Evolutionary conservation across 2,329 filamentous ascomycete species (phyloP), one percentile per base, ranked within the genome.

Genomic region (Mycocentrospora acerina): DNA sequence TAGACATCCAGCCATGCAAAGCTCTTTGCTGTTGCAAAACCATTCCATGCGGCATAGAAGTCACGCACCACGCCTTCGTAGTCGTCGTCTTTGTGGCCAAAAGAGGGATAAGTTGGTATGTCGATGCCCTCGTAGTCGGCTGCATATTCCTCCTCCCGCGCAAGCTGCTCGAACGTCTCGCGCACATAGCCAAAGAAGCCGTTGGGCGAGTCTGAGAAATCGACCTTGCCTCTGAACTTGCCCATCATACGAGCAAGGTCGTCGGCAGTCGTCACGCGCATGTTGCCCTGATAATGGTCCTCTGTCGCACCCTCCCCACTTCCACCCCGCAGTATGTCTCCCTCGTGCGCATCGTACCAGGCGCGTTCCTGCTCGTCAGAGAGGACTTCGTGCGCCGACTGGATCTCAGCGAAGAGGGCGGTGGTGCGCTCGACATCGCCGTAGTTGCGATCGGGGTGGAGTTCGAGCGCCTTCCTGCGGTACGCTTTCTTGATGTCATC

Each of bases 401-500:
- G 91, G 18, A 97, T 78, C 62, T 96, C 90, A 33, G 93, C 90
- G 64, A 98, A 98, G 35, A 84, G 82, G 51, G 76, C 80, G 2
- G 93, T 98, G 2, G 91, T 84, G 48, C 82, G 80, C 58, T 94
- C 89, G 45, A 86, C 83, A 60, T 96, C 85, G 56, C 87, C 85
- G 64, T 86, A 85, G 67, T 98, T 98, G 53, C 90, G 86, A 69
- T 98, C 93, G 0, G 93, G 93, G 65, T 98, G 93, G 8, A 97
- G 77, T 66, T 96, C 90, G 32, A 98, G 80, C 1, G 93, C 93
- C 64, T 91, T 96, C 46, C 75, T 83, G 49, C 89, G 82, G 69
- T 98, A 98, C 11, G 90, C 90, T 60, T 89, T 95, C 61, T 95
- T 95, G 60, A 98, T 90, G 84, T 96, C 90, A 39, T 94, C 87